Conservation (phyloP, 768 basidiomycete genomes). For the Phaeolepiota aurea region DNA sequence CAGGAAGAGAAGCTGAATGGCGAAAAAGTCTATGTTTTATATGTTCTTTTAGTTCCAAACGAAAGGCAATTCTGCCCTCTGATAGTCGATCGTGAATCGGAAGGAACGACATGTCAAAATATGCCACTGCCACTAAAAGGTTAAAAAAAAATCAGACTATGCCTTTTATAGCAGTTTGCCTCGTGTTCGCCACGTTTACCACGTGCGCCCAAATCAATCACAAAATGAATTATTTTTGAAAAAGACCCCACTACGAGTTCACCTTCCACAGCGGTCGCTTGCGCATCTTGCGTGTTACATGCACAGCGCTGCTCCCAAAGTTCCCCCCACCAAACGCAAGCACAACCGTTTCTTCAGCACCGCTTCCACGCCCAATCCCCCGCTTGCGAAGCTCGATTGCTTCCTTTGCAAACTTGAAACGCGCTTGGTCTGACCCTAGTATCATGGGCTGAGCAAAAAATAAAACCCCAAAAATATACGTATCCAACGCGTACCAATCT, state of each 20-base stretch:
- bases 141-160: constrained; percentile 28
- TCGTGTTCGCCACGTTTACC: constrained; percentile 21
- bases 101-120: constrained; percentile 29
- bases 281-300: constrained; percentile 82
- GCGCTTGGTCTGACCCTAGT: constrained; percentile 77
- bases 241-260: constrained; percentile 59
- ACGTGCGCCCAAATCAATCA: neutral
- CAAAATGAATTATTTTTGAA: constrained; percentile 9
- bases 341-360: constrained; percentile 86
- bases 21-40: neutral
- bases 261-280: constrained; percentile 79
- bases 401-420: constrained; percentile 90
- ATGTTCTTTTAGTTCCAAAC: too few relatives aligned
- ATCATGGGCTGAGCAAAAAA: constrained; percentile 6
- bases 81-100: constrained; percentile 10
- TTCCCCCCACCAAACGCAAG: constrained; percentile 76
- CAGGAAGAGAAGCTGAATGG: constrained; percentile 27
- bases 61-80: too few relatives aligned
- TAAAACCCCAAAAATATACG: neutral
- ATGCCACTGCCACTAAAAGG: constrained; percentile 30
- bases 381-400: constrained; percentile 78
- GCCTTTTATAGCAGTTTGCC: constrained; percentile 15
- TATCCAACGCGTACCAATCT: constrained; percentile 47
- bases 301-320: constrained; percentile 67
- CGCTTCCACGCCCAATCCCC: constrained; percentile 60